Percentiles rank a stretch among this genome's conserved stretches.
Conservation (phyloP, 148 eudicot species). For the Pharnaceum exiguum region DNA sequence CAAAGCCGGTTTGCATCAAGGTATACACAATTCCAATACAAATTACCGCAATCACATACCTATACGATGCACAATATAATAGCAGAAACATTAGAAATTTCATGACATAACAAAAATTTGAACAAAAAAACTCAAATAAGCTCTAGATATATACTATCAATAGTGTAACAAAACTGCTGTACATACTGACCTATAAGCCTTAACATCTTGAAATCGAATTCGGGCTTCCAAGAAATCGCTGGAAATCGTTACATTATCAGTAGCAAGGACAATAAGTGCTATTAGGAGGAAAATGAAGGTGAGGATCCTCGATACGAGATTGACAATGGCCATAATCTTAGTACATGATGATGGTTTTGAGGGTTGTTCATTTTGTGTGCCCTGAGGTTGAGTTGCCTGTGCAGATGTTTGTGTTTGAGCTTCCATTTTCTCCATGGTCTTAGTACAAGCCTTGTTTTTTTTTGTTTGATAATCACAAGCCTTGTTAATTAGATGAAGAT, state of each 20-base stretch:
- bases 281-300: background rate
- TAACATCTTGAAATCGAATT: background rate
- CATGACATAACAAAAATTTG: background rate
- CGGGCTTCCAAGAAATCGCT: background rate
- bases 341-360: background rate
- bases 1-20: slow-evolving; percentile 17
- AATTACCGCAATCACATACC: slow-evolving; percentile 15
- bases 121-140: too few relatives aligned
- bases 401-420: slow-evolving; percentile 2
- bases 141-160: too few relatives aligned
- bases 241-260: background rate
- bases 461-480: background rate
- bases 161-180: too few relatives aligned
- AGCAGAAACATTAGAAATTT: background rate
- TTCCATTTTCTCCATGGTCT: slow-evolving; percentile 7
- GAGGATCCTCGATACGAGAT: slow-evolving; percentile 1
- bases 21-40: slow-evolving; percentile 23
- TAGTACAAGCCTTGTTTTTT: background rate
- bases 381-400: background rate
- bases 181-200: slow-evolving; percentile 1
- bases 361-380: background rate
- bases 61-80: too few relatives aligned
- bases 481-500: background rate
- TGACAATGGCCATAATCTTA: background rate
- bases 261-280: slow-evolving; percentile 3